Evolutionary conservation across 345 rosid genomes (phyloP).

Genomic region (Anastatica hierochuntica): DNA sequence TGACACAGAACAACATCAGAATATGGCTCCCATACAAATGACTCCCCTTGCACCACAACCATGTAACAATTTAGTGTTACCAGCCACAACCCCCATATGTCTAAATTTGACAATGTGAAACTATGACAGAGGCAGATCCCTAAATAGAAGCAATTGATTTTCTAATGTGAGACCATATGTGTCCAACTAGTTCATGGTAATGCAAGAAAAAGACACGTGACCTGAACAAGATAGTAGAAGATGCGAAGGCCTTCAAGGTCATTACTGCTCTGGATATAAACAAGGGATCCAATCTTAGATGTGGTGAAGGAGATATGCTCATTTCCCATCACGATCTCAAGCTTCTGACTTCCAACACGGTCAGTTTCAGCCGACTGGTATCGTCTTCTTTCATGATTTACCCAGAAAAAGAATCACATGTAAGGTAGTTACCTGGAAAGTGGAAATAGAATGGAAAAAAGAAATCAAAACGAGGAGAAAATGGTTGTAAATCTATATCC

Average conservation of each 20-base stretch:
- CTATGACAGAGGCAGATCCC: too few species aligned
- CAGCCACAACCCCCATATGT: too few species aligned
- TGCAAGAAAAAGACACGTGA: slow-evolving; percentile 10
- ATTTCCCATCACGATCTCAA: slow-evolving; percentile 95
- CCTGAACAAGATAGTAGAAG: slow-evolving; percentile 99
- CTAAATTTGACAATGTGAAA: too few species aligned
- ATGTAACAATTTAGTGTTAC: too few species aligned
- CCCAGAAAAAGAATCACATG: not conserved
- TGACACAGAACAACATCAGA: too few species aligned
- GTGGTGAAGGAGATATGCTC: slow-evolving; percentile 95
- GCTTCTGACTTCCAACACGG: slow-evolving; percentile 91
- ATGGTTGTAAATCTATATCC: not conserved
- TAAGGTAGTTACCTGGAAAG: too few species aligned
- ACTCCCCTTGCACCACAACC: too few species aligned
- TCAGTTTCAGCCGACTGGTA: slow-evolving; percentile 95
- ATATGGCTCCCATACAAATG: too few species aligned
- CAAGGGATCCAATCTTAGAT: slow-evolving; percentile 96
- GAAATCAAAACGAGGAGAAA: not conserved
- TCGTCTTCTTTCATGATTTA: slow-evolving; percentile 99
- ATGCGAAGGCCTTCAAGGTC: slow-evolving; percentile 99
- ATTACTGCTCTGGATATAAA: slow-evolving; percentile 86
- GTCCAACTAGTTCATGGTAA: too few species aligned
- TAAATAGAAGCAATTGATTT: too few species aligned
- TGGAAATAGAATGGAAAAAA: too few species aligned
- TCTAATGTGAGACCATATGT: too few species aligned